These are phyloP conservation scores for Neonectria faginata DNA, from an alignment of 2,329 filamentous ascomycete genomes.

Conservation along the genomic window DNA sequence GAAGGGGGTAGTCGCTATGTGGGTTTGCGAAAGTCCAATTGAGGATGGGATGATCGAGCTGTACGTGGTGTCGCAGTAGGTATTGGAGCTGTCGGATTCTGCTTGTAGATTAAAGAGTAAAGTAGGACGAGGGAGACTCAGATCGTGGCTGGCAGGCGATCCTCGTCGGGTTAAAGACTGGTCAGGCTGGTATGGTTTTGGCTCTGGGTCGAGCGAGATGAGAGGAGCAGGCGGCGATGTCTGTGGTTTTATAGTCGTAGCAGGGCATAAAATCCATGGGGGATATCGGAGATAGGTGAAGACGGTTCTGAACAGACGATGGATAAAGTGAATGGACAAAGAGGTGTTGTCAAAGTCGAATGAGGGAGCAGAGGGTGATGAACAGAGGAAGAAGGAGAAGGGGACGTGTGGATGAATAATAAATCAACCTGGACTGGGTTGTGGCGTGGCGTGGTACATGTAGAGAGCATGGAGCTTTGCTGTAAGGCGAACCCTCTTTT, in stretches of 20 bases:
- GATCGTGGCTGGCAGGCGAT: conserved; percentile 39
- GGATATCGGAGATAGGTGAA: conserved; percentile 27
- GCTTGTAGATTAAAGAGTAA: not conserved
- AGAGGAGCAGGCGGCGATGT: conserved; percentile 35
- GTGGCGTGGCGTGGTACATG: conserved; percentile 28
- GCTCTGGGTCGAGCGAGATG: conserved; percentile 38
- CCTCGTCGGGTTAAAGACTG: conserved; percentile 32
- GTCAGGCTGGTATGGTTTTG: conserved; percentile 42
- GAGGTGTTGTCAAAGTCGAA: conserved; percentile 24
- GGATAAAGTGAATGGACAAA: conserved; percentile 18
- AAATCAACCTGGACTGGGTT: conserved; percentile 26
- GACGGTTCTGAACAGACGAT: conserved; percentile 1
- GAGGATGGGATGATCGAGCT: not conserved
- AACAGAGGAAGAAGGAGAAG: conserved; percentile 7
- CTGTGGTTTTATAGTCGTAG: conserved; percentile 38
- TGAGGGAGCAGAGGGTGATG: conserved; percentile 1
- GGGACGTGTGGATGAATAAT: conserved; percentile 27
- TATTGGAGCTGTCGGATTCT: not conserved
- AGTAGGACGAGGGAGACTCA: conserved; percentile 42
- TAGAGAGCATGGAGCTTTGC: conserved; percentile 13
- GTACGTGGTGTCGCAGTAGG: conserved; percentile 1
- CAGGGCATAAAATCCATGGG: conserved; percentile 45
- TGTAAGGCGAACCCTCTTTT: conserved; percentile 16
- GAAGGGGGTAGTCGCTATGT: conserved; percentile 10
- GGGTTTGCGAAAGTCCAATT: not conserved